These are phyloP conservation scores for Aciculosporium take DNA, from an alignment of 2,329 filamentous ascomycete genomes.

Conservation along the genomic window DNA sequence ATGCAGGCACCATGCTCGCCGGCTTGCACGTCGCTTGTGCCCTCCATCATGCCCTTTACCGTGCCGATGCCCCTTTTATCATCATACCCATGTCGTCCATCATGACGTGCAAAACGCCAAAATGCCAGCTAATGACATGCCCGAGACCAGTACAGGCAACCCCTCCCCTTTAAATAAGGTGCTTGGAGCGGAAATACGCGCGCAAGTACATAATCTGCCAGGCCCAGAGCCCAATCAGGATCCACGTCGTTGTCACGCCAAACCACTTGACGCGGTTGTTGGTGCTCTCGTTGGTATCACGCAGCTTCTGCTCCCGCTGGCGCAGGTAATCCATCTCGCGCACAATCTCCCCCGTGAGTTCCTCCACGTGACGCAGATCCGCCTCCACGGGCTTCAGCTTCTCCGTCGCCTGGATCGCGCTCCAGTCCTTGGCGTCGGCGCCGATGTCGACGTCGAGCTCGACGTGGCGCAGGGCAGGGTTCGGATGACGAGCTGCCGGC, in stretches of 20 bases:
- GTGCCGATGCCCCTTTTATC: not conserved
- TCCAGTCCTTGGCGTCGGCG: constrained; percentile 96
- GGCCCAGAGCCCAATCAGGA: constrained; percentile 74
- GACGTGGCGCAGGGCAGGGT: constrained; percentile 50
- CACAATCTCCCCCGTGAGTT: constrained; percentile 79
- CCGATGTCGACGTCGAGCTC: constrained; percentile 95
- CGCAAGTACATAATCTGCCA: constrained; percentile 98
- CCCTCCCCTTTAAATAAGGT: constrained; percentile 20
- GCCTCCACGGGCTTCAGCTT: constrained; percentile 96
- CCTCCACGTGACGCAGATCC: constrained; percentile 83
- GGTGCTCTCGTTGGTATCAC: constrained; percentile 98
- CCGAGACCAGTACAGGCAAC: constrained; percentile 6
- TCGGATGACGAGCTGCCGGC: constrained; percentile 22
- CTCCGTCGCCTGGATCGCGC: constrained; percentile 85
- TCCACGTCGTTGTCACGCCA: constrained; percentile 80
- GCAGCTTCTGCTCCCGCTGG: constrained; percentile 76
- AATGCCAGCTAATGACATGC: not conserved
- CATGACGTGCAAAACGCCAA: not conserved
- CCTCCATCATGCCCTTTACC: not conserved
- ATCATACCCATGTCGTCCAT: not conserved
- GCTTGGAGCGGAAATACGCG: constrained; percentile 72
- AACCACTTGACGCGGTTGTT: constrained; percentile 99
- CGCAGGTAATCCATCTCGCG: constrained; percentile 94
- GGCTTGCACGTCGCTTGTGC: too few relatives aligned
- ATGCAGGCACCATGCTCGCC: too few relatives aligned